Evolutionary conservation across 495 filamentous ascomycete species (phyloP), one percentile per base, ranked within the genome.

Genomic region (Aspergillus panamensis): DNA sequence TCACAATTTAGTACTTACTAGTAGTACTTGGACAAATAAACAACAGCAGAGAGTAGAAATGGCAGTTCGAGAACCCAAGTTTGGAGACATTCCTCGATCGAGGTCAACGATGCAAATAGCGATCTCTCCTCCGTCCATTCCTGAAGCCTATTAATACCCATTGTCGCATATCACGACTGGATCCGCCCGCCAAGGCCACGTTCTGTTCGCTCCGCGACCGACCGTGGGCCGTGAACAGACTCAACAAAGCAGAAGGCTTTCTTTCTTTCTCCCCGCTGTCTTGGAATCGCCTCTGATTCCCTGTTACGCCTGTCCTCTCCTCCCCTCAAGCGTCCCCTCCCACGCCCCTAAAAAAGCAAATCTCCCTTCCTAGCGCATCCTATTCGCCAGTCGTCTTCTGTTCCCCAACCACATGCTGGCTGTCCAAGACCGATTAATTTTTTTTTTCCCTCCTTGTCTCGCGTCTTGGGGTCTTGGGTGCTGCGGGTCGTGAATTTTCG

Each of bases 181-280:
- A 43, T 51, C 55, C 60, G 47, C 47, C 37, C 55, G 60, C 60
- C 60, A 62, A 62, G 60, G 9, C 50, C 31, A n/a, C n/a, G n/a
- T 19, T 21, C 52, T 43, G 49, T 53, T 53, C 48, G 59, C 31
- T 62, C 60, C 60, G 60, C 60, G 55, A 55, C 44, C 47, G 56
- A 53, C 21, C 45, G n/a, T 39, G 58, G 48, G 32, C 53, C 50
- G 42, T 20, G 14, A 45, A 21, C 42, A 45, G 33, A 25, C 2
- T 25, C 25, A 25, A 5, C 25, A 25, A 25, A n/a, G n/a, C n/a
- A n/a, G n/a, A n/a, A n/a, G n/a, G n/a, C 25, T 25, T 2, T 5
- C 2, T 61, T 54, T 62, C 62, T 59, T 63, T 61, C 63, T 62
- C 64, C 61, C 61, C 49, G 58, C 60, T 12, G 42, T 45, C 42